Evolutionary conservation across 2,329 filamentous ascomycete species (phyloP).

Genomic region (Exophiala xenobiotica): DNA sequence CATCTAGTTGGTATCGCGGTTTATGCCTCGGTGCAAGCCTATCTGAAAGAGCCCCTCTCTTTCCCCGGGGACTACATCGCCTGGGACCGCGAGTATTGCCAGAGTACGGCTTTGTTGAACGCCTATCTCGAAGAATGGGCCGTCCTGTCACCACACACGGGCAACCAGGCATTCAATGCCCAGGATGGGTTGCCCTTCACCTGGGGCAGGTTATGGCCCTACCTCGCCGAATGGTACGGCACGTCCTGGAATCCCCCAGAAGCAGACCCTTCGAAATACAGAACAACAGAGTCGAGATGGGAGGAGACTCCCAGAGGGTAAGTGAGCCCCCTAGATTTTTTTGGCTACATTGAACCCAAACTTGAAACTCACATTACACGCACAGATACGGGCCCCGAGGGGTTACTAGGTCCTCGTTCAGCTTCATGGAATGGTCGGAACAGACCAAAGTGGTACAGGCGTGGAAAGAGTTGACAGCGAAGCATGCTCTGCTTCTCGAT

Average conservation of each 20-base stretch:
- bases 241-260: conserved; percentile 37
- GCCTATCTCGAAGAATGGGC: conserved; percentile 53
- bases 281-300: conserved; percentile 22
- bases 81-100: conserved; percentile 42
- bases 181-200: conserved; percentile 46
- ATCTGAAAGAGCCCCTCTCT: conserved; percentile 41
- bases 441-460: conserved; percentile 43
- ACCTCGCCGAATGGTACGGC: conserved; percentile 47
- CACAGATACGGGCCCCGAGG: conserved; percentile 45
- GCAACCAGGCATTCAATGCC: conserved; percentile 51
- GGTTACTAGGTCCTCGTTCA: conserved; percentile 41
- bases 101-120: conserved; percentile 46
- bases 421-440: conserved; percentile 47
- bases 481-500: conserved; percentile 38
- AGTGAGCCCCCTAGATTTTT: neutral
- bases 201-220: conserved; percentile 50
- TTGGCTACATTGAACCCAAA: too few relatives aligned
- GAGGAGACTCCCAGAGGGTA: conserved; percentile 8
- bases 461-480: conserved; percentile 45
- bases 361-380: conserved; percentile 1
- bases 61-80: conserved; percentile 46
- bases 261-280: conserved; percentile 21
- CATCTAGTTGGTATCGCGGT: conserved; percentile 47
- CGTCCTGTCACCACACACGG: conserved; percentile 40
- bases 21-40: conserved; percentile 49